Evolutionary conservation across 1,284 basidiomycete genomes (phyloP).

Genomic region (Meira nashicola): DNA sequence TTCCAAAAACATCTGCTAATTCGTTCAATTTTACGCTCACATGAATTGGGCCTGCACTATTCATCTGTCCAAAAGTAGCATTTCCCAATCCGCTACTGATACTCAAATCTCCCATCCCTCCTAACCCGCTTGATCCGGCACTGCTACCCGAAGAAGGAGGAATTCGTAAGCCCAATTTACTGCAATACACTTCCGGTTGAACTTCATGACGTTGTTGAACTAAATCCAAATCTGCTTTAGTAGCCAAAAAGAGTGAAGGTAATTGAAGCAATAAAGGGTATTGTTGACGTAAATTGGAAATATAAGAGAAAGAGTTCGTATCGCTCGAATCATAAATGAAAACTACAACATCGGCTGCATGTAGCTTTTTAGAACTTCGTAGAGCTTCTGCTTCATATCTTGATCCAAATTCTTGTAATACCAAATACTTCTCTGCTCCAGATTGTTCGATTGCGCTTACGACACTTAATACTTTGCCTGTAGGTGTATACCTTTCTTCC

Average conservation of each 20-base stretch:
- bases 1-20: slow-evolving; percentile 82
- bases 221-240: slow-evolving; percentile 93
- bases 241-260: slow-evolving; percentile 94
- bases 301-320: slow-evolving; percentile 97
- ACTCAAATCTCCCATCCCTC: background rate
- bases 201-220: slow-evolving; percentile 82
- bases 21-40: slow-evolving; percentile 68
- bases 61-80: background rate
- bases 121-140: slow-evolving; percentile 12
- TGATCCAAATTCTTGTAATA: slow-evolving; percentile 82
- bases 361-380: slow-evolving; percentile 81
- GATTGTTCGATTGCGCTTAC: slow-evolving; percentile 93
- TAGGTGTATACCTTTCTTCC: slow-evolving; percentile 67
- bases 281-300: slow-evolving; percentile 89
- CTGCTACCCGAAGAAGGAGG: slow-evolving; percentile 15
- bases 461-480: slow-evolving; percentile 80
- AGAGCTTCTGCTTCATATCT: slow-evolving; percentile 81
- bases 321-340: slow-evolving; percentile 97
- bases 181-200: slow-evolving; percentile 84
- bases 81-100: background rate
- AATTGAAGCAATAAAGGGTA: slow-evolving; percentile 82
- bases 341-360: slow-evolving; percentile 85
- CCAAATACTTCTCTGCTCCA: slow-evolving; percentile 87
- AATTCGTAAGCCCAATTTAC: slow-evolving; percentile 46
- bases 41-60: slow-evolving; percentile 39